Evolutionary conservation across 768 basidiomycete species (phyloP), one percentile per base, ranked within the genome.

Genomic region (Mycena olivaceomarginata): DNA sequence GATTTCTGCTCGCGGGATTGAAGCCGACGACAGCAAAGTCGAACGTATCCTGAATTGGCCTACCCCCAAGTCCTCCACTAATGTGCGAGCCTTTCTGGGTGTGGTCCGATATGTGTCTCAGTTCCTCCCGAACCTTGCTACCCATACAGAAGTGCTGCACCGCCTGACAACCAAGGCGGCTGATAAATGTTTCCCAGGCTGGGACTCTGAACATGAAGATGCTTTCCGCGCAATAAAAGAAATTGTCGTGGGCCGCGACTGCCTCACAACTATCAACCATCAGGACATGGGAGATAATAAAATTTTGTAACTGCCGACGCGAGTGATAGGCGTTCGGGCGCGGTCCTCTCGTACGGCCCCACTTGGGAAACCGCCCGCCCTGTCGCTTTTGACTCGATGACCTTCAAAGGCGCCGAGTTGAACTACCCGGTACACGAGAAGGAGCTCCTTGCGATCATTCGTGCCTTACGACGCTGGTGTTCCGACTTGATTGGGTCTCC

Each of bases 381-480:
- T 1, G 41, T 64, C 40, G 41, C 63, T 8, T 64, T 64, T 45
- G 63, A 64, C 63, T 64, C 63, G 1, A 64, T 43, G 63, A n/a
- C 63, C 20, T 64, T 64, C 63, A 43, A 45, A 22, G 63, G 63
- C 0, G 18, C 63, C 18, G 41, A 64, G 22, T n/a, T 64, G 5
- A 64, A 64, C 20, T 64, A 64, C 10, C 63, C 40, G 20, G 13
- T 64, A 43, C 63, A 64, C n/a, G 63, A 64, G 16, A 64, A 64
- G 20, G 63, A 64, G 7, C 63, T 64, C 6, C 41, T 64, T 6
- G 41, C 40, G 2, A 64, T 64, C 18, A 64, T 64, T 5, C 41
- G 63, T 1, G 63, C 41, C 1, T 12, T 64, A 2, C 41, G 41
- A 41, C 3, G 2, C 1, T 64, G 63, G 63, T 41, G 20, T 10